These are phyloP conservation scores for Boechera stricta DNA, from an alignment of 345 rosid genomes.

Conservation along the genomic window DNA sequence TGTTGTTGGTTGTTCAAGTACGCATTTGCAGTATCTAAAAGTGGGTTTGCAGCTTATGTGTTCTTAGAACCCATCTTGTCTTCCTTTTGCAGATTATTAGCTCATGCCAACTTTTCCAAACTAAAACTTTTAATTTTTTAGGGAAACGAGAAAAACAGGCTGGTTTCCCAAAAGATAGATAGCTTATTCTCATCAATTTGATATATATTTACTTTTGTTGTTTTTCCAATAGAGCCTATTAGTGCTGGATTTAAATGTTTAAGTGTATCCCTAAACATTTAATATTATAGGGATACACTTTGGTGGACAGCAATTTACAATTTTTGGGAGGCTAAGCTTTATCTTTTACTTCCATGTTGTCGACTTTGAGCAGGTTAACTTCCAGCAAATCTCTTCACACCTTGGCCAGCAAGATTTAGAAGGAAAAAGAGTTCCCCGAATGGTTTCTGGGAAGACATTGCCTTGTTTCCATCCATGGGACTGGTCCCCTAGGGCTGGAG, in stretches of 20 bases:
- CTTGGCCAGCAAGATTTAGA: constrained; percentile 99
- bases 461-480: constrained; percentile 98
- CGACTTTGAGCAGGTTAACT: constrained; percentile 75
- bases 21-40: constrained; percentile 2
- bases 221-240: background rate
- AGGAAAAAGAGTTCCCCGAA: constrained; percentile 96
- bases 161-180: background rate
- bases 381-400: constrained; percentile 96
- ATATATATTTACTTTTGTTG: background rate
- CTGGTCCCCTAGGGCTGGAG: constrained; percentile 98
- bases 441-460: constrained; percentile 99
- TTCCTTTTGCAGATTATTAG: background rate
- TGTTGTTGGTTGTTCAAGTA: constrained; percentile 23
- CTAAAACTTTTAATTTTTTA: background rate
- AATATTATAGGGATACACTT: background rate
- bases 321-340: constrained; percentile 13
- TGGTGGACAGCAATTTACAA: background rate
- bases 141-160: background rate
- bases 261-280: background rate
- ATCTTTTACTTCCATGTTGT: constrained; percentile 28
- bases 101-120: background rate
- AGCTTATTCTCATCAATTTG: background rate
- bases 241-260: no score
- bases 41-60: background rate
- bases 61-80: background rate